Evolutionary conservation across 768 basidiomycete species (phyloP).

Genomic region (Pisolithus sp.): DNA sequence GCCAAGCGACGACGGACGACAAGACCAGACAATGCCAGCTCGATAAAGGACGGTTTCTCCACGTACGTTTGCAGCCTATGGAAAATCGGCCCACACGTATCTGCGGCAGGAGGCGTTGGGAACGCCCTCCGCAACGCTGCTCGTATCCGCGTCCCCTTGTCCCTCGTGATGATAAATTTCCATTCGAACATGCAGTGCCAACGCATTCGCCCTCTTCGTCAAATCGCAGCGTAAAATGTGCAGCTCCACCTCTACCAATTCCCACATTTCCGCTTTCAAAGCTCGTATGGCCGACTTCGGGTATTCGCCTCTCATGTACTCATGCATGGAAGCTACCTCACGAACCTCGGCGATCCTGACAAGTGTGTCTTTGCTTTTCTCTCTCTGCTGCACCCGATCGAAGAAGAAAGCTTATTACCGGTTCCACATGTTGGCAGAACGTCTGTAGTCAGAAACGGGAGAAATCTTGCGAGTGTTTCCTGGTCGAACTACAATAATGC

Average conservation of each 20-base stretch:
- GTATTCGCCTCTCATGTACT: conserved; percentile 60
- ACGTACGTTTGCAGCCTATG: conserved; percentile 35
- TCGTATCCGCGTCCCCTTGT: conserved; percentile 29
- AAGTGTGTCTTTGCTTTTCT: conserved; percentile 33
- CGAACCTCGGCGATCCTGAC: conserved; percentile 81
- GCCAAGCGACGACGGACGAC: conserved; percentile 2
- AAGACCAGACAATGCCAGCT: conserved; percentile 1
- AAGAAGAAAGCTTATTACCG: no score
- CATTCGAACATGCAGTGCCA: conserved; percentile 43
- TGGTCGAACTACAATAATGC: conserved; percentile 76
- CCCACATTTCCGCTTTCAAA: conserved; percentile 54
- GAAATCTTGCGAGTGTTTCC: conserved; percentile 72
- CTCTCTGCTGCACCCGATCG: not conserved
- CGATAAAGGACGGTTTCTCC: conserved; percentile 8
- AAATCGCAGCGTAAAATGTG: conserved; percentile 85
- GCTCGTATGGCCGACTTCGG: conserved; percentile 51
- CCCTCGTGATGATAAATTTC: no score
- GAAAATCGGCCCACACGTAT: conserved; percentile 83
- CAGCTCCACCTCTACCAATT: conserved; percentile 49
- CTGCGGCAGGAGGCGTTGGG: conserved; percentile 73
- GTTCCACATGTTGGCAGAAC: no score
- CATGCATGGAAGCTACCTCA: conserved; percentile 81
- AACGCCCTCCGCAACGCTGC: conserved; percentile 67
- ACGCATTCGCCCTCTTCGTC: conserved; percentile 75
- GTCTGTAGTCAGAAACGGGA: conserved; percentile 50